Conservation (phyloP, 192 early-diverging fungal species). For the Entomortierella lignicola region DNA sequence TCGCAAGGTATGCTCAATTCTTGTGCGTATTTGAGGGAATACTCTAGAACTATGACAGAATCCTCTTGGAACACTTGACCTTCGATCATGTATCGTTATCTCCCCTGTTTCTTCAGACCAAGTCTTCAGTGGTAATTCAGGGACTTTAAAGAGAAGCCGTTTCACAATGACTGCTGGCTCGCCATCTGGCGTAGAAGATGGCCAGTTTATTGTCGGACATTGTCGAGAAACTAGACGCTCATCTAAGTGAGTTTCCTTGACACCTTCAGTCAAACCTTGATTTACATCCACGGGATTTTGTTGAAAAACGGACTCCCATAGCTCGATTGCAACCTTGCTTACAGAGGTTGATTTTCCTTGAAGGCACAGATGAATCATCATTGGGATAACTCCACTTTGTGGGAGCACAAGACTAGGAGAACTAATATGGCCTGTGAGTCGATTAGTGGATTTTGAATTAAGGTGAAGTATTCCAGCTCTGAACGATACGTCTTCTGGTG, state of each 20-base stretch:
- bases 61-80: conserved; percentile 6
- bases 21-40: background rate
- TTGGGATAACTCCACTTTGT: conserved; percentile 4
- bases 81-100: background rate
- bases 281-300: background rate
- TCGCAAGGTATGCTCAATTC: conserved; percentile 13
- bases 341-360: conserved; percentile 10
- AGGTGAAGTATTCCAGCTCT: background rate
- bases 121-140: background rate
- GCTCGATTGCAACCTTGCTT: conserved; percentile 13
- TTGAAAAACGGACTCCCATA: conserved; percentile 14
- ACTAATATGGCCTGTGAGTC: conserved; percentile 1
- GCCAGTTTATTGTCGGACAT: conserved; percentile 9
- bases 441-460: conserved; percentile 1
- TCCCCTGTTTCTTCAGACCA: conserved; percentile 5
- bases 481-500: background rate
- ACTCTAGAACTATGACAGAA: conserved; percentile 19
- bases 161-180: conserved; percentile 6
- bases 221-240: conserved; percentile 17
- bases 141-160: conserved; percentile 14
- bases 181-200: background rate
- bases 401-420: conserved; percentile 2
- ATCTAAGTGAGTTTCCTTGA: background rate
- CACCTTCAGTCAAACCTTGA: background rate
- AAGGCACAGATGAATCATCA: conserved; percentile 12